phyloP scores from a whole-genome alignment of 768 basidiomycete genomes.

The Leccinum ochraceum region DNA sequence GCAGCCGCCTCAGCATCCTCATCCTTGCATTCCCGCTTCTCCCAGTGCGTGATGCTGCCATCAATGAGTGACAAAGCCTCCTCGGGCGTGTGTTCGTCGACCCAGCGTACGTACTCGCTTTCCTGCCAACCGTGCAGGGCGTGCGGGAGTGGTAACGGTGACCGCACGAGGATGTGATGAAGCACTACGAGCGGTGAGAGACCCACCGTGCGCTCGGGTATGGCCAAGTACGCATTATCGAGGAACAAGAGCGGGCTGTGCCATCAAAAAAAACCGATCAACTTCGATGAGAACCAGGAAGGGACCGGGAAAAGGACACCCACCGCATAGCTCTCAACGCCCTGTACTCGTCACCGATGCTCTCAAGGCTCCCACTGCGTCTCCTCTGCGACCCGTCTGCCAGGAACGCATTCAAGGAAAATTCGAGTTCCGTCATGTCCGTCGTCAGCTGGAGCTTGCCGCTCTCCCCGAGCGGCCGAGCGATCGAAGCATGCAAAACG shows the following conservation, averaged over 20 bases:
- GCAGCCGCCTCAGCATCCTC: constrained; percentile 44
- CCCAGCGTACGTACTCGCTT: constrained; percentile 94
- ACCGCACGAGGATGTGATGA: constrained; percentile 90
- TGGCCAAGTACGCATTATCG: too few species aligned
- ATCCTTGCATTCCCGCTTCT: constrained; percentile 65
- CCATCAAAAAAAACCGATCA: background rate
- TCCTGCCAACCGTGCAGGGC: constrained; percentile 92
- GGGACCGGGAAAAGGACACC: constrained; percentile 19
- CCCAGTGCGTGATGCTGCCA: constrained; percentile 75
- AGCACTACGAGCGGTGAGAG: constrained; percentile 30
- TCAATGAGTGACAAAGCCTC: constrained; percentile 84
- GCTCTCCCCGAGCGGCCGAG: constrained; percentile 84
- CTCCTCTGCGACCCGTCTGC: constrained; percentile 55
- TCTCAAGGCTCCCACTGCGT: constrained; percentile 67
- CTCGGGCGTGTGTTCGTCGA: constrained; percentile 83
- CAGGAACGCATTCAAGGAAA: constrained; percentile 82
- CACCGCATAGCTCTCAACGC: constrained; percentile 85
- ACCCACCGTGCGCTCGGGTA: too few species aligned
- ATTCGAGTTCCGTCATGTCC: constrained; percentile 97
- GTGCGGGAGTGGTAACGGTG: constrained; percentile 85
- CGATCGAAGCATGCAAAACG: constrained; percentile 92
- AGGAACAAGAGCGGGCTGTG: too few species aligned
- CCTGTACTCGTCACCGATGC: constrained; percentile 85
- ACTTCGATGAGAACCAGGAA: background rate
- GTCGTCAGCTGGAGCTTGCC: constrained; percentile 93